Evolutionary conservation across 345 rosid genomes (phyloP), one percentile per base, ranked within the genome.

Genomic region (Pseudoturritis turrita): DNA sequence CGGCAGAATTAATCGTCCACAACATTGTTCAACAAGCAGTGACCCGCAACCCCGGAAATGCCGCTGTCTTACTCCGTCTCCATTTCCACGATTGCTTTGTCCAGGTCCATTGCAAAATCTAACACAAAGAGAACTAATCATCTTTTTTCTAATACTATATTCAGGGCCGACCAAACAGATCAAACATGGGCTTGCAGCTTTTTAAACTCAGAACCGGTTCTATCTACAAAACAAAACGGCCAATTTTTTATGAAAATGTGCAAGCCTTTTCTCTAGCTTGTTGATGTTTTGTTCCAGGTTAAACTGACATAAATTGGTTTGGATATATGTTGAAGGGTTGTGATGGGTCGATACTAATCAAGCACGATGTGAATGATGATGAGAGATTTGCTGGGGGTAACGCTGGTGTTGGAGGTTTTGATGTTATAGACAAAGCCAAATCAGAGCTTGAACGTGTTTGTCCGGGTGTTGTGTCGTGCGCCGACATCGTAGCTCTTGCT

Each of bases 21-120:
- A 6, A 62, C 18, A 84, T 79, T 44, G 81, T 83, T 12, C 66
- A 70, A 40, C 50, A 75, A 14, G 76, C 76, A 22, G 63, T 85
- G 43, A 61, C 56, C 2, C 43, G 15, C 0, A 79, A 83, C 59
- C 79, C 85, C 1, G 67, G 83, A 28, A 79, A 62, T 51, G 81
- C 86, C 39, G 88, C 86, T 3, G 68, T 75, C 36, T 67, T 85
- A 77, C 75, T 89, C 45, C 80, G 95, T 74, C 81, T 89, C 58
- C 86, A 81, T 5, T 89, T 87, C 63, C 92, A 89, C n/a, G 92
- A 89, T 58, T 85, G 92, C 82, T 87, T 85, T 43, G 90, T 87
- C 7, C 68, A 81, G 81, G 96, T 88, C 33, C 53, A 21, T 35
- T 21, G n/a, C 40, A 18, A 18, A 51, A 18, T 2, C 2, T 22